Evolutionary conservation across 179 eudicot species (phyloP).

Genomic region (Vitellaria paradoxa): DNA sequence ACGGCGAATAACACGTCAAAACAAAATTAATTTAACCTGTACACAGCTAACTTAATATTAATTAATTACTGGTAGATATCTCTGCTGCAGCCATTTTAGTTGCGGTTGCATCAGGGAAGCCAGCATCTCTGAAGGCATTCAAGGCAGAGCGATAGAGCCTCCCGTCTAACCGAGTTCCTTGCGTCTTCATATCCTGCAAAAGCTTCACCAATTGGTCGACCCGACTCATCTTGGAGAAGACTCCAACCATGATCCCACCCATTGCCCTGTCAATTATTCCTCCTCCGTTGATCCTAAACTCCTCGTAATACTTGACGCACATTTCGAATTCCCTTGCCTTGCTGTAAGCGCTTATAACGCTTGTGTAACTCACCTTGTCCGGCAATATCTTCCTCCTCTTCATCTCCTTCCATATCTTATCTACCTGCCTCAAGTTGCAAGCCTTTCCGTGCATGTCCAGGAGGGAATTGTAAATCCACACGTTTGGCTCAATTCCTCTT

Average conservation of each 20-base stretch:
- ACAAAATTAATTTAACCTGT: no score
- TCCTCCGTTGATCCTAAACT: conserved; percentile 44
- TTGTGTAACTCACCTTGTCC: conserved; percentile 78
- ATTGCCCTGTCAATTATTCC: conserved; percentile 53
- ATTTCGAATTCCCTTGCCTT: conserved; percentile 57
- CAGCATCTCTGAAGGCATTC: conserved; percentile 81
- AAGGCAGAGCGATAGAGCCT: conserved; percentile 70
- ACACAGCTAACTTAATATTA: no score
- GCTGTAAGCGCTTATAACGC: conserved; percentile 66
- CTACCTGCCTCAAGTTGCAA: conserved; percentile 60
- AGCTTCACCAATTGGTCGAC: conserved; percentile 72
- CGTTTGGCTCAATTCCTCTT: conserved; percentile 76
- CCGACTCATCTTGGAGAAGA: conserved; percentile 65
- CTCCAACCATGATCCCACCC: conserved; percentile 91
- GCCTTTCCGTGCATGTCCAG: conserved; percentile 70
- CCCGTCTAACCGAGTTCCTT: conserved; percentile 59
- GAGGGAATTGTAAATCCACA: conserved; percentile 85
- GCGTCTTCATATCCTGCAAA: conserved; percentile 63
- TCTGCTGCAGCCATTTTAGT: conserved; percentile 63
- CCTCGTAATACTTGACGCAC: conserved; percentile 49
- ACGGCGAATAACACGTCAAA: no score
- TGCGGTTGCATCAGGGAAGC: conserved; percentile 44
- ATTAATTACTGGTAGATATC: not conserved
- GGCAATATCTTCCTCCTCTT: conserved; percentile 59
- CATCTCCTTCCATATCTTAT: conserved; percentile 94